These are phyloP conservation scores for Zygoascus meyerae DNA, from an alignment of 1,139 yeast species.

Conservation along the genomic window DNA sequence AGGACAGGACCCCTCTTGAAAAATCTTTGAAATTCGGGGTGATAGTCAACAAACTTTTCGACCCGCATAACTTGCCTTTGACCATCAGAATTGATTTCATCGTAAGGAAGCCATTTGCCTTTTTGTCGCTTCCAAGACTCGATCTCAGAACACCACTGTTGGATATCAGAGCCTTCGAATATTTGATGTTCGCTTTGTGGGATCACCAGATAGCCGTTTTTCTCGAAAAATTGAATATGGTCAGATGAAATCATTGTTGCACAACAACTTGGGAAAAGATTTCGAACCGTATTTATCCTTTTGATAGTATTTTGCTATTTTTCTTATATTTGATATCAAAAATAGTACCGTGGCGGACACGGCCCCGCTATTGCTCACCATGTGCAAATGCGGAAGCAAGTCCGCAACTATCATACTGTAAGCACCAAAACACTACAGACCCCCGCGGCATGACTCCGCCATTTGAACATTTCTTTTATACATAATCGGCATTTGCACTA, in stretches of 20 bases:
- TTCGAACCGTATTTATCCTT: no score
- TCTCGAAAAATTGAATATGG: conserved; percentile 13
- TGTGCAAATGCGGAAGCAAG: no score
- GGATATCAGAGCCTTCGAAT: conserved; percentile 13
- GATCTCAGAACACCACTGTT: conserved; percentile 16
- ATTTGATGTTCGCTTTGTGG: conserved; percentile 14
- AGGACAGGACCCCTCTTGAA: conserved; percentile 11
- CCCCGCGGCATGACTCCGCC: no score
- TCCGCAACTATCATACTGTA: no score
- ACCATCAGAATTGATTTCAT: conserved; percentile 17
- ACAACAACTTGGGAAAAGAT: no score
- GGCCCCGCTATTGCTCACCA: no score
- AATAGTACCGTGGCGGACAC: no score
- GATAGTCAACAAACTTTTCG: conserved; percentile 15
- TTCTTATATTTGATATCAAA: no score
- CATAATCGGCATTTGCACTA: no score
- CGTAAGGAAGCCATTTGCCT: conserved; percentile 19
- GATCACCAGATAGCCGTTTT: conserved; percentile 16
- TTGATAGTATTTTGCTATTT: no score
- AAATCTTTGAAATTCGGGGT: conserved; percentile 10
- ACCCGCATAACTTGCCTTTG: conserved; percentile 17
- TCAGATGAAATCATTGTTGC: conserved; percentile 9
- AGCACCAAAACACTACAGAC: no score
- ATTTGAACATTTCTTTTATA: no score
- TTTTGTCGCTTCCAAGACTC: conserved; percentile 15